Percentiles rank a stretch among this genome's conserved stretches.
Evolutionary conservation across 2,329 filamentous ascomycete species (phyloP).

Genomic region (Coniella vitis): DNA sequence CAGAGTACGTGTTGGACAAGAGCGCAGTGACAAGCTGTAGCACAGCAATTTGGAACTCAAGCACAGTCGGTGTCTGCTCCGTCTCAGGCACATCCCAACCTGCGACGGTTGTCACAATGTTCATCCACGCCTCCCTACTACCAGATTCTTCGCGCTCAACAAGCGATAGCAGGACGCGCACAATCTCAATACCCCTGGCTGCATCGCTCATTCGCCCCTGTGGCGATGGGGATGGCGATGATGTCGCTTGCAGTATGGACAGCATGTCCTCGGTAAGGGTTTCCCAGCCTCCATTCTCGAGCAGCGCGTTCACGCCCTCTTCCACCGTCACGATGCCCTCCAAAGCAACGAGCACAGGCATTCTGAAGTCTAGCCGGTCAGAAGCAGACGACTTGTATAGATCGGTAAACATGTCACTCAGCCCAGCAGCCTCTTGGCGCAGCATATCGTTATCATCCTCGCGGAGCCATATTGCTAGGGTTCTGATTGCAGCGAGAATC

Average conservation of each 20-base stretch:
- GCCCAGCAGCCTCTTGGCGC: conserved; percentile 47
- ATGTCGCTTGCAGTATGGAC: conserved; percentile 31
- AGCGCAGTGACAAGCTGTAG: conserved; percentile 50
- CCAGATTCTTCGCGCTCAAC: conserved; percentile 39
- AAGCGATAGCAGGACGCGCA: conserved; percentile 47
- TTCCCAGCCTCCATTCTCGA: conserved; percentile 47
- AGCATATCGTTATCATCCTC: conserved; percentile 59
- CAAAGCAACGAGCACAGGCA: conserved; percentile 50
- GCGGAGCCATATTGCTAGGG: conserved; percentile 59
- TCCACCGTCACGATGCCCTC: conserved; percentile 48
- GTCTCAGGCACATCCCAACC: conserved; percentile 35
- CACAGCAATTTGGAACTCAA: conserved; percentile 47
- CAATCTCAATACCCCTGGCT: conserved; percentile 46
- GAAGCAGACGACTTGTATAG: conserved; percentile 41
- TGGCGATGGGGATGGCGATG: conserved; percentile 19
- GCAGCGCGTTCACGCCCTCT: conserved; percentile 40
- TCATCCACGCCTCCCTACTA: conserved; percentile 50
- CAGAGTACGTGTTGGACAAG: conserved; percentile 38
- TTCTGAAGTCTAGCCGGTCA: conserved; percentile 45
- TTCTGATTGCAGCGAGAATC: conserved; percentile 49
- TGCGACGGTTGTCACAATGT: conserved; percentile 43
- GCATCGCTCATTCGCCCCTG: conserved; percentile 28
- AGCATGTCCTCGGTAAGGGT: conserved; percentile 44
- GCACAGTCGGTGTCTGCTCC: conserved; percentile 21
- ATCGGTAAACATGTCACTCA: conserved; percentile 58